phyloP scores from a whole-genome alignment of 1,139 yeast genomes.

The Yamadazyma mexicana region DNA sequence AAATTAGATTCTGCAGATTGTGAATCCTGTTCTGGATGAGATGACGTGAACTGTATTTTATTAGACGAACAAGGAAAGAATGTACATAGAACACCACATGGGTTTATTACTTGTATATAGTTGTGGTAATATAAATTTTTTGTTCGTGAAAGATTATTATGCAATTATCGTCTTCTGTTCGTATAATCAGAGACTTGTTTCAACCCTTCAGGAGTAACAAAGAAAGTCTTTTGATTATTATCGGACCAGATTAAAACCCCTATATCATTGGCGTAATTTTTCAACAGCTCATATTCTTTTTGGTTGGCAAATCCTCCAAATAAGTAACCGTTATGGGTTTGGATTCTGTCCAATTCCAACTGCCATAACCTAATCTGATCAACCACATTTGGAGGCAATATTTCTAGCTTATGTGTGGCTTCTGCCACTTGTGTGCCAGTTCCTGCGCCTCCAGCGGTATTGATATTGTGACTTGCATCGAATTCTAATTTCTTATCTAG shows the following conservation, averaged over 20 bases:
- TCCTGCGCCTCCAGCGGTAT: constrained; percentile 45
- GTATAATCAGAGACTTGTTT: constrained; percentile 86
- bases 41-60: too few relatives aligned
- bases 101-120: constrained; percentile 1
- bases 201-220: constrained; percentile 82
- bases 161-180: constrained; percentile 45
- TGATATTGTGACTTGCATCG: constrained; percentile 57
- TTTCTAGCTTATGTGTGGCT: constrained; percentile 51
- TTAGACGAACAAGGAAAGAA: not conserved
- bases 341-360: constrained; percentile 88
- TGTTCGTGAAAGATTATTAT: too few relatives aligned
- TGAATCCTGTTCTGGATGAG: constrained; percentile 46
- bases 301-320: constrained; percentile 82
- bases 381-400: constrained; percentile 91
- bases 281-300: constrained; percentile 72
- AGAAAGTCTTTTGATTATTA: constrained; percentile 69
- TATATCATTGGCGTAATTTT: constrained; percentile 81
- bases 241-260: constrained; percentile 90
- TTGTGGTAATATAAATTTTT: constrained; percentile 9
- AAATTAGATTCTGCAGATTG: constrained; percentile 38
- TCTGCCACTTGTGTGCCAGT: constrained; percentile 33
- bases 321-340: constrained; percentile 82
- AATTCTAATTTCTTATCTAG: constrained; percentile 66
- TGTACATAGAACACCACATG: constrained; percentile 9
- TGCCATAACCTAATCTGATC: constrained; percentile 98